A percentile compares a stretch with the other conserved stretches of the same genome.
Conservation (phyloP, 73 alveolate genomes). For the Paramecium primaurelia region DNA sequence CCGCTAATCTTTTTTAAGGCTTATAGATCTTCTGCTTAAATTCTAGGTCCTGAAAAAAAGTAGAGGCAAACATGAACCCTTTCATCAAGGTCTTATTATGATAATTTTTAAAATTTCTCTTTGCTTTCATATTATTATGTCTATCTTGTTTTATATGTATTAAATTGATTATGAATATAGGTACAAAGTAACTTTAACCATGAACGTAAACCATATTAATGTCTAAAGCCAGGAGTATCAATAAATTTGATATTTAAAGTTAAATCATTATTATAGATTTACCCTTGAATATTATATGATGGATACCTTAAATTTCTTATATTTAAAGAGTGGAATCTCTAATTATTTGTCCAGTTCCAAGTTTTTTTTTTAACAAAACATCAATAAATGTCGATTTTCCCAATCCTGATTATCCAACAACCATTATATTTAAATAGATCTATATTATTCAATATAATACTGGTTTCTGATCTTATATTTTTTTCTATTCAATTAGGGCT, state of each 20-base stretch:
- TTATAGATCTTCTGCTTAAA: conserved; percentile 14
- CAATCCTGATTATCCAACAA: conserved; percentile 51
- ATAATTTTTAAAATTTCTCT: neutral
- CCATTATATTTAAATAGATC: conserved; percentile 53
- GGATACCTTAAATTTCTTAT: neutral
- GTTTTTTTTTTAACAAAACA: conserved; percentile 33
- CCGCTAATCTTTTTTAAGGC: conserved; percentile 28
- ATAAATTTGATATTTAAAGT: conserved; percentile 1
- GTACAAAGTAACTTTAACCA: neutral
- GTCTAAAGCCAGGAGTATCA: conserved; percentile 47
- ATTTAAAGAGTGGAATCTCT: conserved; percentile 15
- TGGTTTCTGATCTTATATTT: neutral
- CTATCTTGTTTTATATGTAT: neutral
- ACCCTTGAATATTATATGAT: neutral
- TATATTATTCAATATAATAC: neutral
- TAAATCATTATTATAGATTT: neutral
- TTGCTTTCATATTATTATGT: neutral
- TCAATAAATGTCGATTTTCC: conserved; percentile 61
- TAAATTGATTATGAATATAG: neutral
- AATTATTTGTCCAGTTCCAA: neutral
- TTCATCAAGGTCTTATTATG: neutral
- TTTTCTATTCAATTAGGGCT: neutral
- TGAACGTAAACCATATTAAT: neutral
- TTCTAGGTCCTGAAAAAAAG: conserved; percentile 51
- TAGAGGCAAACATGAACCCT: conserved; percentile 60